Evolutionary conservation across 106 monocot species (phyloP).

Genomic region (Cymbidium sinense): DNA sequence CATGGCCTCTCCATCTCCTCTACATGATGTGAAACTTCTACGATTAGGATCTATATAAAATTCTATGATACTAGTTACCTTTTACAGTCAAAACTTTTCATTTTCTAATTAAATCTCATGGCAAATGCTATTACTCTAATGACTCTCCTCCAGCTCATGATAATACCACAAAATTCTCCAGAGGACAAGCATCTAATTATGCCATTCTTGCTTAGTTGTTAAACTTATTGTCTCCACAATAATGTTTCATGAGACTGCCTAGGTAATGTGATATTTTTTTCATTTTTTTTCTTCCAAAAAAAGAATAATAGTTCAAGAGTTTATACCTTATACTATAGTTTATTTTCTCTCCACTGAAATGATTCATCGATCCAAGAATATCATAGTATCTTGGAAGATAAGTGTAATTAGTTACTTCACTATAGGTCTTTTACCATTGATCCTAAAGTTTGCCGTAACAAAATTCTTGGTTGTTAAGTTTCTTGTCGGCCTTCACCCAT

Average conservation of each 20-base stretch:
- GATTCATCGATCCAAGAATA: not conserved
- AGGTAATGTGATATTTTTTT: not conserved
- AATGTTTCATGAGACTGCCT: not conserved
- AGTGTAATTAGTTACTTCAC: not conserved
- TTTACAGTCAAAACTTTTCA: not conserved
- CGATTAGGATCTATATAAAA: not conserved
- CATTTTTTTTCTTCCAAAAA: not conserved
- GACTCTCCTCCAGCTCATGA: not conserved
- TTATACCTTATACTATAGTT: not conserved
- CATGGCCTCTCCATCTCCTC: too few relatives aligned
- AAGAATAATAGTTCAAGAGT: not conserved
- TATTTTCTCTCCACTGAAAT: not conserved
- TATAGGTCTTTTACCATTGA: too few relatives aligned
- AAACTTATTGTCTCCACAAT: not conserved
- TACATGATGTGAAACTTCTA: not conserved
- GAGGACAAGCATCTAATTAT: not conserved
- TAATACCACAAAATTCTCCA: not conserved
- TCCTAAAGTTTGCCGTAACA: too few relatives aligned
- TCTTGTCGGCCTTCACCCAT: too few relatives aligned
- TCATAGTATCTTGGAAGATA: not conserved
- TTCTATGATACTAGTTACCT: not conserved
- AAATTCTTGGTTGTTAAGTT: too few relatives aligned
- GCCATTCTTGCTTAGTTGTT: not conserved
- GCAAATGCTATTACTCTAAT: not conserved
- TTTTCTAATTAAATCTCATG: not conserved